Percentiles rank a stretch among this genome's conserved stretches.
Evolutionary conservation across 169 alveolate species (phyloP).

Genomic region (Plasmodium adleri): DNA sequence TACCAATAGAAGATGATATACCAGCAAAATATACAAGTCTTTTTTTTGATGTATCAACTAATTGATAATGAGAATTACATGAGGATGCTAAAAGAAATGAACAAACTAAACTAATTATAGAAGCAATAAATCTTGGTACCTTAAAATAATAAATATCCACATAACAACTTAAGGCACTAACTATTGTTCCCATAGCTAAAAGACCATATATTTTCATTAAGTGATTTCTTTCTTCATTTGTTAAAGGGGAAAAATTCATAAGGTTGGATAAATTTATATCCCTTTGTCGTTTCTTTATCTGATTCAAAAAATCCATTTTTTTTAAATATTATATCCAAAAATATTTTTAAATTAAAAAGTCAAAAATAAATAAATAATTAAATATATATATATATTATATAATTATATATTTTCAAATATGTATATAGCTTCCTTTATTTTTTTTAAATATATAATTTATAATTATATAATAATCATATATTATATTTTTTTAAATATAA

Average conservation of each 20-base stretch:
- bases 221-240: slow-evolving; percentile 71
- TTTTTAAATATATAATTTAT: too few species aligned
- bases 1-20: slow-evolving; percentile 59
- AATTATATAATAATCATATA: too few species aligned
- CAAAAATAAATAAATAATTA: not conserved
- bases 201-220: slow-evolving; percentile 71
- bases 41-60: slow-evolving; percentile 36
- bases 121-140: slow-evolving; percentile 72
- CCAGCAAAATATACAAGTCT: slow-evolving; percentile 65
- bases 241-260: slow-evolving; percentile 69
- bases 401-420: not conserved
- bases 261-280: slow-evolving; percentile 55
- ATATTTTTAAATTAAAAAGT: not conserved
- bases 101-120: slow-evolving; percentile 56
- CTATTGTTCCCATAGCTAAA: slow-evolving; percentile 69
- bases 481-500: too few species aligned
- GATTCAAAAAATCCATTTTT: slow-evolving; percentile 64
- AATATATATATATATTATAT: slow-evolving; percentile 16
- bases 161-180: slow-evolving; percentile 68
- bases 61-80: slow-evolving; percentile 51
- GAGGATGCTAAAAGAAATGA: slow-evolving; percentile 65
- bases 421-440: too few species aligned
- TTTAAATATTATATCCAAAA: not conserved
- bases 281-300: slow-evolving; percentile 59
- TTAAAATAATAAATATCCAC: slow-evolving; percentile 44